Evolutionary conservation across 345 rosid species (phyloP), one percentile per base, ranked within the genome.

Genomic region (Eutrema japonicum): DNA sequence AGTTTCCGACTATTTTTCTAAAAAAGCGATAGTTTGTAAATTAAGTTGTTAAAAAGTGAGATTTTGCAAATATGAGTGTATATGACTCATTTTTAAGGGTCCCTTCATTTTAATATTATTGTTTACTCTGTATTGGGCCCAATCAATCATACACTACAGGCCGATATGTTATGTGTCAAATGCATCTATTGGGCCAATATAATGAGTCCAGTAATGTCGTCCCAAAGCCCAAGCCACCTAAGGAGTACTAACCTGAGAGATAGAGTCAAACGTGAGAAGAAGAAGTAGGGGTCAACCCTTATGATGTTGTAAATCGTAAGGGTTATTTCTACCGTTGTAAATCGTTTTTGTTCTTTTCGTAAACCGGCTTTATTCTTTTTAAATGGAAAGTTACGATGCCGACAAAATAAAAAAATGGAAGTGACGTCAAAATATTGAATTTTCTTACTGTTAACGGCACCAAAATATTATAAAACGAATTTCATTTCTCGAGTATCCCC

Each of bases 281-380:
- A 63, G 52, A 54, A 63, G 70, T 66, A 66, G 77, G 77, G 56
- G 32, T 18, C 68, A 71, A 41, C 51, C 11, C 9, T 27, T n/a
- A n/a, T n/a, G n/a, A n/a, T n/a, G n/a, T n/a, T n/a, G n/a, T n/a
- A n/a, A n/a, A n/a, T n/a, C n/a, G n/a, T n/a, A n/a, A n/a, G n/a
- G n/a, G n/a, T n/a, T n/a, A 3, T 52, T 10, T 37, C n/a, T 29
- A 71, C 13, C 18, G 38, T 7, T 50, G 14, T 36, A 45, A 46
- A 49, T 32, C 45, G 73, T 43, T 69, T 42, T 36, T 11, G 73
- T 33, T 22, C 8, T 54, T 60, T 41, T 32, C 7, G 29, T 36
- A 45, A 46, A 48, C 16, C 45, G 73, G 32, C 56, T 42, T 26
- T 7, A 64, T 33, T 22, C 8, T 54, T 43, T 53, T 14, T 2